These are phyloP conservation scores for Haplosporangium sp. DNA, from an alignment of 371 early-diverging fungal species.

Conservation along the genomic window DNA sequence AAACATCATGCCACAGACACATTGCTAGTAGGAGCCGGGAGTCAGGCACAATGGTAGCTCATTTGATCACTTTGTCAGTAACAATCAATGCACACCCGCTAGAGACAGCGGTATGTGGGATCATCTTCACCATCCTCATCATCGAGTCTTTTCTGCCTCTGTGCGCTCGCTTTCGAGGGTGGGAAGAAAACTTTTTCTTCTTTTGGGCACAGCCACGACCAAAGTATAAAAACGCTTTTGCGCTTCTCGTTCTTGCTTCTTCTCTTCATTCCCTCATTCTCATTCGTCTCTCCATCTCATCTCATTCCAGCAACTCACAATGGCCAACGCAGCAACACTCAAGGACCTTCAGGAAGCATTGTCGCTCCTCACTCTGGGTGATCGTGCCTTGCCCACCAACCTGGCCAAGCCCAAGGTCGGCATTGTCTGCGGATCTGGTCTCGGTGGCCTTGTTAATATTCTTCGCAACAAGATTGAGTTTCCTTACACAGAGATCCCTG, in stretches of 20 bases:
- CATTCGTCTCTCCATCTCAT: neutral
- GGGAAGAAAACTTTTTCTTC: neutral
- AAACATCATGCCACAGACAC: too few species aligned
- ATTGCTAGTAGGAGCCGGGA: too few species aligned
- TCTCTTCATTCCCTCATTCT: neutral
- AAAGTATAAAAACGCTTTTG: neutral
- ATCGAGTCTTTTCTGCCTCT: too few species aligned
- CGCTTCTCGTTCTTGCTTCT: neutral
- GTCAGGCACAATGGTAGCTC: too few species aligned
- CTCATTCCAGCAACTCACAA: constrained; percentile 1
- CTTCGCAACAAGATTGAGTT: constrained; percentile 77
- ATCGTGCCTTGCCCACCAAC: constrained; percentile 42
- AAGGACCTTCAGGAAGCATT: constrained; percentile 49
- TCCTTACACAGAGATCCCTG: constrained; percentile 86
- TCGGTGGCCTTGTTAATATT: constrained; percentile 86
- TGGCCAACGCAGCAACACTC: constrained; percentile 49
- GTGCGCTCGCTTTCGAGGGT: neutral
- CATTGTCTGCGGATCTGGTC: constrained; percentile 93
- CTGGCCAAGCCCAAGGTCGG: constrained; percentile 69
- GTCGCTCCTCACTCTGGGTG: constrained; percentile 33
- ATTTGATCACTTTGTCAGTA: too few species aligned
- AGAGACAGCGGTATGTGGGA: too few species aligned
- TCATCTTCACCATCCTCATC: too few species aligned
- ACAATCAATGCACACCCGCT: too few species aligned
- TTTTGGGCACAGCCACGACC: neutral